Percentiles rank a stretch among this genome's conserved stretches.
Conservation (phyloP, 306 rosid genomes). For the Acmispon strigosus region DNA sequence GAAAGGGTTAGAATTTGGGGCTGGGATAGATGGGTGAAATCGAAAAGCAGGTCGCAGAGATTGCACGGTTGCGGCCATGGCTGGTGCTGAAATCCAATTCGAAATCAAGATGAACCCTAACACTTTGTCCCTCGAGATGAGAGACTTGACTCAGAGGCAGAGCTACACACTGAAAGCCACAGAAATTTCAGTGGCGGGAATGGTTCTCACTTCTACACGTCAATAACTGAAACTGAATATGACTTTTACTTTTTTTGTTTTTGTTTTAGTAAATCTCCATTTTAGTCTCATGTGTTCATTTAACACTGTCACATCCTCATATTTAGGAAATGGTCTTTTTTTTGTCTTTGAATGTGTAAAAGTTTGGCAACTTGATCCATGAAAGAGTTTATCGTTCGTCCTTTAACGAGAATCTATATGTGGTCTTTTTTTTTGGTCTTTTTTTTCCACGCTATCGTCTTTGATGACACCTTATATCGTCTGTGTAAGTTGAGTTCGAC, state of each 20-base stretch:
- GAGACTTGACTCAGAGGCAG: background rate
- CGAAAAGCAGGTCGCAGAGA: constrained; percentile 4
- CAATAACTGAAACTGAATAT: background rate
- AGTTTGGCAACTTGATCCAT: no score
- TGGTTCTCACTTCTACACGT: background rate
- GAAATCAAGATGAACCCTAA: background rate
- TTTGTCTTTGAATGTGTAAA: no score
- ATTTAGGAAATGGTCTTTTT: no score
- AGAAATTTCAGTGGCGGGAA: constrained; percentile 5
- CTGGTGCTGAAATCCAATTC: background rate
- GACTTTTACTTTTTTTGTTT: background rate
- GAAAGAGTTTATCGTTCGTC: no score
- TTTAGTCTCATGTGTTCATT: no score
- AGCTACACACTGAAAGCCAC: background rate
- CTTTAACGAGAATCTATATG: no score
- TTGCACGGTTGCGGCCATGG: constrained; percentile 50
- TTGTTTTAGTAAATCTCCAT: no score
- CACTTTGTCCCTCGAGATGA: background rate
- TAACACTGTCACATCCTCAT: no score
- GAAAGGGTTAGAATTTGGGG: background rate
- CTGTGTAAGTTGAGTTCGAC: no score
- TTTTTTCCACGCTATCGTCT: no score
- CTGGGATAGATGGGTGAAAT: constrained; percentile 16
- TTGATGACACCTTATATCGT: no score
- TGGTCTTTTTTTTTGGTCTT: no score